These are phyloP conservation scores for Lepidium aucheri DNA, from an alignment of 345 rosid species.

Conservation along the genomic window DNA sequence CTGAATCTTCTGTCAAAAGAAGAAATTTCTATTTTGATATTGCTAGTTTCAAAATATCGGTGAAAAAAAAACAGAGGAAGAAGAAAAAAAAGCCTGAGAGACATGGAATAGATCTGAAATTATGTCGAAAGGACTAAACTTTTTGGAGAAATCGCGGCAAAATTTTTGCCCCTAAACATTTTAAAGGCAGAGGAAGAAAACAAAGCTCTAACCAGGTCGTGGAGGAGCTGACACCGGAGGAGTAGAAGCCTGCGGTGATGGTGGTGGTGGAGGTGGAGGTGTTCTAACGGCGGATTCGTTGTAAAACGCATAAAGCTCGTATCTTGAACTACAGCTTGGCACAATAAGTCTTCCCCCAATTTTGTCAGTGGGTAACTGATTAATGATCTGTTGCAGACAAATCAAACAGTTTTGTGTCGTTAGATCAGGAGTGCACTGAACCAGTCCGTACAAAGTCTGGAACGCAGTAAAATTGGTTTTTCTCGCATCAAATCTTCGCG, in stretches of 20 bases:
- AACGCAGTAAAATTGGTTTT: background rate
- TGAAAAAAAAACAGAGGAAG: background rate
- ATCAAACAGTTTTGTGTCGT: background rate
- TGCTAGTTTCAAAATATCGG: background rate
- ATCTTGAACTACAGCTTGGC: too few relatives aligned
- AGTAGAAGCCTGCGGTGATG: too few relatives aligned
- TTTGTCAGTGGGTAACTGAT: too few relatives aligned
- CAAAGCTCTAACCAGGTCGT: conserved; percentile 1
- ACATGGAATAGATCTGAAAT: background rate
- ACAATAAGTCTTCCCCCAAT: too few relatives aligned
- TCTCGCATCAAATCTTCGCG: conserved; percentile 22
- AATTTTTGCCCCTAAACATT: too few relatives aligned
- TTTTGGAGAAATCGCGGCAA: background rate
- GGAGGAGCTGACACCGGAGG: too few relatives aligned
- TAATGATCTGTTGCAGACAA: conserved; percentile 16
- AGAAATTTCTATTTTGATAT: background rate
- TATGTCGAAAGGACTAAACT: background rate
- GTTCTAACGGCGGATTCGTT: too few relatives aligned
- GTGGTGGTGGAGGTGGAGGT: too few relatives aligned
- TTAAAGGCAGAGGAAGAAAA: background rate
- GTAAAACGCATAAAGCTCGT: too few relatives aligned
- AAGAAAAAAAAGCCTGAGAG: too few relatives aligned
- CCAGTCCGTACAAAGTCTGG: conserved; percentile 20
- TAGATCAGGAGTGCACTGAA: conserved; percentile 43
- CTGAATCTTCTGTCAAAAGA: background rate